Percentiles rank a stretch among this genome's conserved stretches.
phyloP scores from a whole-genome alignment of 495 filamentous ascomycete species.

The Astrocystis sublimbata region DNA sequence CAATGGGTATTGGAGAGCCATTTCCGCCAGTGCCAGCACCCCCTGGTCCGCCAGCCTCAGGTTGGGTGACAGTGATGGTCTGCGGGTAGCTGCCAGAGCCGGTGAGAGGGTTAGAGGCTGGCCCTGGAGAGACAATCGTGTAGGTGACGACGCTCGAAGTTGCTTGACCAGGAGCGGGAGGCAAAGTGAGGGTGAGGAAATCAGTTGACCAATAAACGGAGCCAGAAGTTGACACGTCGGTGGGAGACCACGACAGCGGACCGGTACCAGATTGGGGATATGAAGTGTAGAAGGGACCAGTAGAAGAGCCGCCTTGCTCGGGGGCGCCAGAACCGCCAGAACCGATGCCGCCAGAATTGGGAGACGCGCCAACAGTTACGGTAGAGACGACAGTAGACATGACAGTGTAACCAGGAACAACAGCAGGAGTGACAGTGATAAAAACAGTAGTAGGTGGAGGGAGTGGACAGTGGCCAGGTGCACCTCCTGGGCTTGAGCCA shows the following conservation, averaged over 20 bases:
- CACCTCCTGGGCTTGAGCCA: constrained; percentile 11
- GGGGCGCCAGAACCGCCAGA: constrained; percentile 20
- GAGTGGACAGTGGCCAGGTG: constrained; percentile 25
- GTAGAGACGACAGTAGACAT: constrained; percentile 34
- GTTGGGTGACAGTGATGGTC: constrained; percentile 12
- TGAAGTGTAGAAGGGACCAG: constrained; percentile 6
- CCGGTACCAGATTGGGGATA: constrained; percentile 21
- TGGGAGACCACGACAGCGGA: constrained; percentile 25
- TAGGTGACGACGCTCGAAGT: constrained; percentile 26
- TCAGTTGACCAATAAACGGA: constrained; percentile 30
- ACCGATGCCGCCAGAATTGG: constrained; percentile 25
- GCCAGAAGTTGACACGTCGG: constrained; percentile 21
- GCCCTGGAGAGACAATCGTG: constrained; percentile 28
- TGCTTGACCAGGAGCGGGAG: constrained; percentile 22
- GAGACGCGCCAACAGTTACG: constrained; percentile 24
- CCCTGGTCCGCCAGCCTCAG: constrained; percentile 12
- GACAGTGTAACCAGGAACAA: constrained; percentile 22
- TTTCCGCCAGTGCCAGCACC: background rate
- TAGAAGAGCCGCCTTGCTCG: constrained; percentile 14
- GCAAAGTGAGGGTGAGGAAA: constrained; percentile 31
- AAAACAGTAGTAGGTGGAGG: constrained; percentile 37
- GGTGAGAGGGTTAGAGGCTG: background rate
- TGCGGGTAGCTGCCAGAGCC: constrained; percentile 1
- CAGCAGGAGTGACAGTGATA: constrained; percentile 33
- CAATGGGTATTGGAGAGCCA: background rate